Conservation (phyloP, 176 grass and related monocot species). For the Juncus inflexus region DNA sequence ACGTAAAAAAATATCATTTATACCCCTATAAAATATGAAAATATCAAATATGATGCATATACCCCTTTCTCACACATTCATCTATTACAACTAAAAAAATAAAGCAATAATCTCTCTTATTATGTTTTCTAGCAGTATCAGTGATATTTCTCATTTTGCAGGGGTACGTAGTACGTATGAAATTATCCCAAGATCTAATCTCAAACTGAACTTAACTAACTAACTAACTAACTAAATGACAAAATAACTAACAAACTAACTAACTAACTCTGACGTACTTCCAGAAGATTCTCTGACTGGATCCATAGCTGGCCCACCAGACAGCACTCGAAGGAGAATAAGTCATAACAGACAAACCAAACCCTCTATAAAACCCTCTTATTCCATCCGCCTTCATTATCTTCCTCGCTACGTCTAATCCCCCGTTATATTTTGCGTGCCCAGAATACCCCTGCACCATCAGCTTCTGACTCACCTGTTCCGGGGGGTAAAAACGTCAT, state of each 20-base stretch:
- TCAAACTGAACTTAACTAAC: not conserved
- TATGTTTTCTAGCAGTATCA: too few species aligned
- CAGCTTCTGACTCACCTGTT: slow-evolving; percentile 97
- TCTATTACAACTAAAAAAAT: too few species aligned
- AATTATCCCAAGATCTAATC: not conserved
- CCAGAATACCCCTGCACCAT: slow-evolving; percentile 99
- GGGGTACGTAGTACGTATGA: too few species aligned
- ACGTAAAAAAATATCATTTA: too few species aligned
- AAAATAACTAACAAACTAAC: not conserved
- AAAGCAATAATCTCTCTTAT: too few species aligned
- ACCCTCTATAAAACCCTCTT: slow-evolving; percentile 84
- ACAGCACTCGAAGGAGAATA: slow-evolving; percentile 90
- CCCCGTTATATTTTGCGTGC: slow-evolving; percentile 67
- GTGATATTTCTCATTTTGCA: too few species aligned
- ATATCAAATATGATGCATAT: too few species aligned
- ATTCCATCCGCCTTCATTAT: slow-evolving; percentile 71
- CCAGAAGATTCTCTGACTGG: slow-evolving; percentile 92
- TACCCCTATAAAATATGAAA: too few species aligned
- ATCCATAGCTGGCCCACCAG: slow-evolving; percentile 98
- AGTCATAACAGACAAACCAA: slow-evolving; percentile 90
- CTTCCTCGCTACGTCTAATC: slow-evolving; percentile 76
- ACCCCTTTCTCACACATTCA: too few species aligned
- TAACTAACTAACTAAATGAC: not conserved
- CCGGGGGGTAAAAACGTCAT: not conserved
- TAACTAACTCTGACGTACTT: slow-evolving; percentile 35